These are phyloP conservation scores for Wickerhamomyces chaumierensis DNA, from an alignment of 805 yeast genomes.

Conservation along the genomic window DNA sequence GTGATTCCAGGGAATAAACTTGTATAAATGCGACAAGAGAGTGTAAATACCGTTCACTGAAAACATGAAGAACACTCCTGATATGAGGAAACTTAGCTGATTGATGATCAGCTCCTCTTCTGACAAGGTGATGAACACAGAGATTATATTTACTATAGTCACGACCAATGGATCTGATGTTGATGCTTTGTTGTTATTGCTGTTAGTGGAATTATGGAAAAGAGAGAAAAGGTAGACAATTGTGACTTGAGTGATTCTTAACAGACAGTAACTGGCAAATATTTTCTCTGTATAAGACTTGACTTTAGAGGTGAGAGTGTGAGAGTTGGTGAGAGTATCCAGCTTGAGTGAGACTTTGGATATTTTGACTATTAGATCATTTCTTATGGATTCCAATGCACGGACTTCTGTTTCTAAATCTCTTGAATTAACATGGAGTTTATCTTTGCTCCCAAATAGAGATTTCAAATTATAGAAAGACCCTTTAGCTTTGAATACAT, in stretches of 20 bases:
- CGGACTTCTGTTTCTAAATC: conserved; percentile 11
- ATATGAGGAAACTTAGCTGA: conserved; percentile 35
- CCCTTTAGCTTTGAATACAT: conserved; percentile 10
- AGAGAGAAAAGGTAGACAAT: conserved; percentile 18
- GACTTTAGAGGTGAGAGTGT: not conserved
- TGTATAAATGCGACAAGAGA: conserved; percentile 44
- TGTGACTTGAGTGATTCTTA: conserved; percentile 23
- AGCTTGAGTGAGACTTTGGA: not conserved
- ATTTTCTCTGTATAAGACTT: conserved; percentile 1
- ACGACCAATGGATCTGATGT: conserved; percentile 27
- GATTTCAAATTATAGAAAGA: conserved; percentile 13
- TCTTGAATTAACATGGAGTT: not conserved
- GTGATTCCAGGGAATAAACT: conserved; percentile 25
- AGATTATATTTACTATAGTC: conserved; percentile 23
- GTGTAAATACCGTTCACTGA: conserved; percentile 54
- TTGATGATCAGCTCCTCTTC: conserved; percentile 25
- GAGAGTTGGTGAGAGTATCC: not conserved
- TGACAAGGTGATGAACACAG: conserved; percentile 21
- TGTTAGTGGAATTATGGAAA: too few species aligned
- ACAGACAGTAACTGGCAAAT: conserved; percentile 25
- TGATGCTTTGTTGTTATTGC: conserved; percentile 5
- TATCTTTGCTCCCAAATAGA: not conserved
- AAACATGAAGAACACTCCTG: conserved; percentile 48
- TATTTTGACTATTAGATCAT: conserved; percentile 14
- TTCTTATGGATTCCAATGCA: conserved; percentile 13